A percentile compares a stretch with the other conserved stretches of the same genome.
Evolutionary conservation across 305 asterid genomes (phyloP).

Genomic region (Fraxinus sp.): DNA sequence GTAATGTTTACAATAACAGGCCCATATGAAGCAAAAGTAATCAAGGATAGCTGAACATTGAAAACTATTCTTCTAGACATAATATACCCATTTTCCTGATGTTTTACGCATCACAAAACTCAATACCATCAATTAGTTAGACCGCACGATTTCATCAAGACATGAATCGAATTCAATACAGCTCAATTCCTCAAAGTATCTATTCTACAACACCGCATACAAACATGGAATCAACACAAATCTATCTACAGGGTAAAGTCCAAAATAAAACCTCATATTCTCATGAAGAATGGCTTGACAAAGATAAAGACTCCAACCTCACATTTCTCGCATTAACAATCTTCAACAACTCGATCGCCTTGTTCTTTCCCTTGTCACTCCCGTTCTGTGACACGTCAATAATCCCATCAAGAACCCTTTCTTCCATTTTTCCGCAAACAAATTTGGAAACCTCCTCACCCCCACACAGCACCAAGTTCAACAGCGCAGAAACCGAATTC

Average conservation of each 20-base stretch:
- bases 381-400: conserved; percentile 66
- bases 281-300: conserved; percentile 34
- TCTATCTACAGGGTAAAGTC: conserved; percentile 15
- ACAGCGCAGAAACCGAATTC: conserved; percentile 65
- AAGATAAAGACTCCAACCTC: conserved; percentile 27
- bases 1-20: neutral
- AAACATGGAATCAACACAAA: conserved; percentile 20
- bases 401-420: conserved; percentile 69
- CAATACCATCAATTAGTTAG: conserved; percentile 4
- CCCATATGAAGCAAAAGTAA: neutral
- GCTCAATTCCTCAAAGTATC: neutral
- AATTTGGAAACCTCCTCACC: conserved; percentile 51
- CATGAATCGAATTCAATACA: conserved; percentile 9
- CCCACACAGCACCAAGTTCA: conserved; percentile 74
- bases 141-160: neutral
- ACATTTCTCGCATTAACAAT: conserved; percentile 36
- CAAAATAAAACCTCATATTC: conserved; percentile 29
- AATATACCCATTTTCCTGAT: neutral
- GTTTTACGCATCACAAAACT: neutral
- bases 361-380: conserved; percentile 66
- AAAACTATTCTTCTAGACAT: neutral
- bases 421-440: conserved; percentile 49
- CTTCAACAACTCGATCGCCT: conserved; percentile 56
- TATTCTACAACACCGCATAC: conserved; percentile 16
- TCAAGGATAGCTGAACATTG: neutral